Base-by-base conservation (phyloP, 2,329 filamentous ascomycete species). In the Colletotrichum salicis region DNA sequence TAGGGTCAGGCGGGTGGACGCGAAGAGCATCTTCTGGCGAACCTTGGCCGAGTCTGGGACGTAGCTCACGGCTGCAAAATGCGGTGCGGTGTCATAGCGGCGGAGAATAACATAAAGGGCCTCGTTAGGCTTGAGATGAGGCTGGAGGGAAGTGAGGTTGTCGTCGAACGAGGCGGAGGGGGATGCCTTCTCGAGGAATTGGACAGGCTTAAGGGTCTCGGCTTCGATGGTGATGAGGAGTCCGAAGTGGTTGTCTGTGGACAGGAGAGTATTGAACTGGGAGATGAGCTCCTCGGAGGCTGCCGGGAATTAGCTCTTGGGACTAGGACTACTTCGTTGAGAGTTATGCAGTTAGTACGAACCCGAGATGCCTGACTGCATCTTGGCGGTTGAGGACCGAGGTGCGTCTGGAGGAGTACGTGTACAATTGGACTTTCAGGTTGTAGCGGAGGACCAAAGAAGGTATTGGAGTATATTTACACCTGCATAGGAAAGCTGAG, bases 21-120 rank as follows among this genome's bases (percentile, higher is more conserved):
- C 93, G 80, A 96, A 95, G 27, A 96, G 88, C 92, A 94, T 96
- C 86, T 96, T 96, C 80, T 94, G 92, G 51, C 94, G 91, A 68
- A 96, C 93, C 33, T 92, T 92, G 51, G 94, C 94, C 1, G 89
- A 79, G 81, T 96, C 93, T 31, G 94, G 94, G 6, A 96, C 90
- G 80, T 95, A 96, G 45, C 93, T 94, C 45, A 95, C 84, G 57
- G 91, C 92, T 31, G 93, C 83, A 74, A 95, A 90, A 74, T 81
- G 82, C n/a, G 88, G 88, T 4, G 84, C 81, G 48, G 82, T 79
- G 63, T 90, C 86, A 80, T 91, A 87, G 67, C 92, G 90, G 60
- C 93, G 92, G 54, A 96, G 89, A 77, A 96, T 88, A 76, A 94
- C 86, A 83, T 95, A 96, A 57, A 92, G 86, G 0, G 94, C 91